Base-by-base conservation (phyloP, 2,329 filamentous ascomycete genomes). In the Chrysoporthe cubensis region DNA sequence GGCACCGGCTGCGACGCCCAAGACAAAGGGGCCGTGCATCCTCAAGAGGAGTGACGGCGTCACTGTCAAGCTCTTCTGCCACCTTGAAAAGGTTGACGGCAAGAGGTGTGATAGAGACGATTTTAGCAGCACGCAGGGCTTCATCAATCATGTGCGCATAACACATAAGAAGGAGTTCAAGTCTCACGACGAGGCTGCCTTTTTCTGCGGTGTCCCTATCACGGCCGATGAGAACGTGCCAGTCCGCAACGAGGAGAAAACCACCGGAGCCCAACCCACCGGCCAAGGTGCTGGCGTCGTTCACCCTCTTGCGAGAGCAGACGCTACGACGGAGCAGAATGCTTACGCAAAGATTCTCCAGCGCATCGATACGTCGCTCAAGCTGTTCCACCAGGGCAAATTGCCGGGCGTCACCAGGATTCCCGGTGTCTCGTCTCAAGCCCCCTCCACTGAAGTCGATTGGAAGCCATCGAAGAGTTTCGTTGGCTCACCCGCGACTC, bases 101-200 rank as follows among this genome's bases (percentile, higher is more conserved):
- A 80, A 92, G 68, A 91, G 96, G 78, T 98, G 96, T 79, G 86
- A 93, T 62, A 87, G 95, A 71, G 92, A 93, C 77, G 93, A 97
- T 78, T 98, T 98, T 76, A 94, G 91, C 66, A 98, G 94, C 81
- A 96, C 94, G 0, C 96, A 98, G 79, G 96, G 96, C n/a, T 98
- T 98, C 80, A 96, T 99, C 81, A 99, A 99, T 76, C 96, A 99
- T 77, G 98, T 95, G 77, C 93, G 96, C 67, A 98, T 99, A 74
- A 94, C 94, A 37, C 96, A 99, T 80, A 92, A 91, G 76, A 87
- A 93, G 68, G 94, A 96, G 71, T 98, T 94, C 83, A 95, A 97
- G 80, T 97, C 93, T 74, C 96, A 99, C 75, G 95, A 98, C 78
- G 93, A 94, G 75, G 96, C 96, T 70, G 96, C 95, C 44, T 86